Evolutionary conservation across 108 stramenopile species (phyloP).

Genomic region (Aurantiochytrium sp.): DNA sequence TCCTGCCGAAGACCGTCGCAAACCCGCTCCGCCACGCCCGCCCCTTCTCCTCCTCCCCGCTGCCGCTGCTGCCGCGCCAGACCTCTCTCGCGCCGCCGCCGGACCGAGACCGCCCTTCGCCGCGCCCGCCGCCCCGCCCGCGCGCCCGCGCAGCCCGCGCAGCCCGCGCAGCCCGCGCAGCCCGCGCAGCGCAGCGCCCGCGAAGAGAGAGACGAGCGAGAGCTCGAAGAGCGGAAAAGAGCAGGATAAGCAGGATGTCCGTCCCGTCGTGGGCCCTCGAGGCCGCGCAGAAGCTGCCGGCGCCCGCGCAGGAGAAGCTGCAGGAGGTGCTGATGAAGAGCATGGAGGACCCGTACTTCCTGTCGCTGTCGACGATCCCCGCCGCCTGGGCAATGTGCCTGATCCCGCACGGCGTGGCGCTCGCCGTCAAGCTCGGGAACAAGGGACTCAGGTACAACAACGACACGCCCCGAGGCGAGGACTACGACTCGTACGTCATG

Average conservation of each 20-base stretch:
- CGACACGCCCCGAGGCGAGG: neutral
- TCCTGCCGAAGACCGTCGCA: too few species aligned
- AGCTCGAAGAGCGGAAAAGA: neutral
- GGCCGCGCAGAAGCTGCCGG: conserved; percentile 21
- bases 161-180: too few species aligned
- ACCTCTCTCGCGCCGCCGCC: too few species aligned
- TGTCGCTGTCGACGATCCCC: neutral
- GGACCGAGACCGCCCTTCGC: too few species aligned
- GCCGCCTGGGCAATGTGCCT: neutral
- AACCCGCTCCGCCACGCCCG: too few species aligned
- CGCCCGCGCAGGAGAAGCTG: neutral
- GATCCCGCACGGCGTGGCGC: neutral
- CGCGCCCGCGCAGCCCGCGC: too few species aligned
- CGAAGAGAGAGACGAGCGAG: too few species aligned
- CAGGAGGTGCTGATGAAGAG: neutral
- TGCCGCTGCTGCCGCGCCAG: too few species aligned
- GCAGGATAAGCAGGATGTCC: neutral
- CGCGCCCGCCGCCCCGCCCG: too few species aligned
- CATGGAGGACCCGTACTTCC: neutral
- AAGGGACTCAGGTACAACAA: conserved; percentile 12
- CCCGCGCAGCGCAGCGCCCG: neutral
- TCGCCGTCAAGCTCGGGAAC: neutral
- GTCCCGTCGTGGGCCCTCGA: neutral
- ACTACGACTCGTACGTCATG: neutral
- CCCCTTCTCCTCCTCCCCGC: too few species aligned